Conservation (phyloP, 2,329 filamentous ascomycete genomes). For the Aureobasidium namibiae region DNA sequence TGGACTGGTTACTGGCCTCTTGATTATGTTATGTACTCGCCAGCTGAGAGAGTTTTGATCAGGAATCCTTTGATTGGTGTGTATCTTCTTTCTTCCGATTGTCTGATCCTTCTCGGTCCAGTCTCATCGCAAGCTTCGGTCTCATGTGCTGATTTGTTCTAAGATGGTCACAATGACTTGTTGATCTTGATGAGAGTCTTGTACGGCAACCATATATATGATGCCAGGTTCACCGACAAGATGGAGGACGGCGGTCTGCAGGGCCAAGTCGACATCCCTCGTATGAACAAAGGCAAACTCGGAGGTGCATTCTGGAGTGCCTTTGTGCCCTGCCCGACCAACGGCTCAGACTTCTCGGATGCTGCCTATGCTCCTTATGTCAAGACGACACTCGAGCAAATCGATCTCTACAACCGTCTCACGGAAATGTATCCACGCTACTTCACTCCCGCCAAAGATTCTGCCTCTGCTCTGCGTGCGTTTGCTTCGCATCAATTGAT, state of each 20-base stretch:
- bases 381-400: conserved; percentile 61
- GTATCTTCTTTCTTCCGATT: background rate
- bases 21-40: conserved; percentile 1
- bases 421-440: conserved; percentile 55
- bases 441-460: conserved; percentile 58
- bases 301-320: conserved; percentile 94
- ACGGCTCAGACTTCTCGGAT: conserved; percentile 66
- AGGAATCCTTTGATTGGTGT: conserved; percentile 34
- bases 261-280: conserved; percentile 70
- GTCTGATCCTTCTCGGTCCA: background rate
- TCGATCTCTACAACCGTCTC: conserved; percentile 63
- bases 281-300: conserved; percentile 60
- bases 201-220: conserved; percentile 73
- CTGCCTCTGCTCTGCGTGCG: conserved; percentile 52
- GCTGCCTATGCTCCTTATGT: conserved; percentile 61
- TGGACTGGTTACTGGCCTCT: background rate
- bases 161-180: conserved; percentile 87
- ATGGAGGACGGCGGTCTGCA: conserved; percentile 64
- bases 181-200: conserved; percentile 59
- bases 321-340: conserved; percentile 65
- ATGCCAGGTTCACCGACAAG: conserved; percentile 59
- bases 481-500: conserved; percentile 49
- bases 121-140: background rate
- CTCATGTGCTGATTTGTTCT: background rate
- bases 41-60: conserved; percentile 26